Evolutionary conservation across 371 early-diverging fungal genomes (phyloP).

Genomic region (Mortierella sp.): DNA sequence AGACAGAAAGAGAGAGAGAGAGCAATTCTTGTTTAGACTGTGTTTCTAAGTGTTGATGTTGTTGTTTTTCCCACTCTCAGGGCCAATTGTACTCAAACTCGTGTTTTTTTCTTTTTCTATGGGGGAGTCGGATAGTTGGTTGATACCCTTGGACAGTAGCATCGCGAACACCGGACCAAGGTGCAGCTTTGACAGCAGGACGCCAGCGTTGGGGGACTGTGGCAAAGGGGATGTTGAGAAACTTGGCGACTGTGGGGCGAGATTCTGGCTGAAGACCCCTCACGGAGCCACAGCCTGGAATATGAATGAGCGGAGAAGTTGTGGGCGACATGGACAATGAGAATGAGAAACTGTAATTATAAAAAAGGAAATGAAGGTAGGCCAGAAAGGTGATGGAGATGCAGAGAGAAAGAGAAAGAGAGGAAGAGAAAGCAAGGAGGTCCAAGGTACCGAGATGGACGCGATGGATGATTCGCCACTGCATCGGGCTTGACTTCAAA

Average conservation of each 20-base stretch:
- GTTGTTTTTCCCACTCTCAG: too few species aligned
- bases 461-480: too few species aligned
- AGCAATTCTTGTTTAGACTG: too few species aligned
- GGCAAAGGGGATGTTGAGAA: slow-evolving; percentile 51
- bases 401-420: neutral
- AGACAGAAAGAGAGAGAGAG: neutral
- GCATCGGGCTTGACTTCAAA: too few species aligned
- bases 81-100: too few species aligned
- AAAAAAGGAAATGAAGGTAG: neutral
- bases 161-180: slow-evolving; percentile 51
- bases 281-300: slow-evolving; percentile 36
- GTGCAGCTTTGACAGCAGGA: slow-evolving; percentile 24
- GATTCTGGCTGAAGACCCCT: slow-evolving; percentile 15
- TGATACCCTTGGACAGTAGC: slow-evolving; percentile 36
- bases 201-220: slow-evolving; percentile 50
- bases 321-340: neutral
- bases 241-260: slow-evolving; percentile 41
- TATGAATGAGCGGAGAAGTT: slow-evolving; percentile 30
- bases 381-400: neutral
- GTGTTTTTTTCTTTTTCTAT: neutral
- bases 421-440: neutral
- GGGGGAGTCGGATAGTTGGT: neutral
- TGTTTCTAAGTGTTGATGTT: too few species aligned
- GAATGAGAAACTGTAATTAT: neutral
- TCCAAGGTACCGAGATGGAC: too few species aligned